Evolutionary conservation across 805 yeast species (phyloP), one percentile per base, ranked within the genome.

Genomic region (Ogataea wickerhamii): DNA sequence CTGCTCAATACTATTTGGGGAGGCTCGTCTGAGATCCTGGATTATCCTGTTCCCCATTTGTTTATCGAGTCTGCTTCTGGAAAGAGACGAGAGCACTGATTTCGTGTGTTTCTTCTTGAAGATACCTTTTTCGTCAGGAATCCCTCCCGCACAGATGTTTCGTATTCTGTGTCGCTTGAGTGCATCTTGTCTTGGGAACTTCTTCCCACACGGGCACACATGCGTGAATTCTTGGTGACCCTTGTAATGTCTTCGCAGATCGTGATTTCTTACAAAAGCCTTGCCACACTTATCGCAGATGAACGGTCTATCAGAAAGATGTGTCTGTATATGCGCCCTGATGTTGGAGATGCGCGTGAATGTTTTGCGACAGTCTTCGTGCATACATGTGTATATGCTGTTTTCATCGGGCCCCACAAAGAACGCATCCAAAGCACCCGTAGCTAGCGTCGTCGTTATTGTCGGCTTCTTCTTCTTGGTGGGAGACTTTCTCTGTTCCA

Each of bases 261-360:
- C 99, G 57, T 93, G 98, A 46, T 91, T 96, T 45, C 99, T 74
- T 18, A 93, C 99, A 66, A 93, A 93, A 26, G 86, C 76, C 50
- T 89, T 86, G 4, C 76, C 73, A 61, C 99, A 93, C 29, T 70
- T 70, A 3, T 68, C 67, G 64, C 99, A 93, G 0, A 73, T 67
- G 62, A 87, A 91, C 1, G 99, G 99, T 46, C 97, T 70, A 60
- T 94, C 98, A 58, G 91, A 81, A 34, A 93, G 64, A 68, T 93
- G 99, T 0, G 98, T 93, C 59, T 93, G 98, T 40, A 93, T 89
- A 60, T 93, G 99, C 0, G 96, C 87, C 45, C 98, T 70, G 10
- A 87, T 87, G 54, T 93, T 93, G 62, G 94, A 94, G 32, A 96
- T 71, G 55, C 98, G 72, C 6, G 88, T 79, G 63, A 93, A 91